Evolutionary conservation across 306 rosid species (phyloP).

Genomic region (peach (Prunus persica)): Prunus_persica_NCBIv2 NC_034010.1:28381501-28382000

Average conservation of each 20-base stretch:
- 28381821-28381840: conserved; percentile 64
- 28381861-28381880: conserved; percentile 47
- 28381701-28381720: not conserved
- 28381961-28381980: conserved; percentile 89
- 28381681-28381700: not conserved
- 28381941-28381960: conserved; percentile 72
- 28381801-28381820: conserved; percentile 73
- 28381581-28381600: too few relatives aligned
- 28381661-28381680: not conserved
- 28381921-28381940: conserved; percentile 92
- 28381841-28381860: conserved; percentile 40
- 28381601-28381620: too few relatives aligned
- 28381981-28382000: conserved; percentile 78
- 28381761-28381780: conserved; percentile 83
- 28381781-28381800: conserved; percentile 59
- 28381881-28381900: conserved; percentile 50
- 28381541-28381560: not conserved
- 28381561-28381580: too few relatives aligned
- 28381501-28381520: conserved; percentile 18
- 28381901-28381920: conserved; percentile 73
- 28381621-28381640: not conserved
- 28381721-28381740: conserved; percentile 14
- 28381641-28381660: not conserved
- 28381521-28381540: not conserved
- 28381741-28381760: conserved; percentile 54